Evolutionary conservation across 192 early-diverging fungal genomes (phyloP).

Genomic region (Coemansia sp.): DNA sequence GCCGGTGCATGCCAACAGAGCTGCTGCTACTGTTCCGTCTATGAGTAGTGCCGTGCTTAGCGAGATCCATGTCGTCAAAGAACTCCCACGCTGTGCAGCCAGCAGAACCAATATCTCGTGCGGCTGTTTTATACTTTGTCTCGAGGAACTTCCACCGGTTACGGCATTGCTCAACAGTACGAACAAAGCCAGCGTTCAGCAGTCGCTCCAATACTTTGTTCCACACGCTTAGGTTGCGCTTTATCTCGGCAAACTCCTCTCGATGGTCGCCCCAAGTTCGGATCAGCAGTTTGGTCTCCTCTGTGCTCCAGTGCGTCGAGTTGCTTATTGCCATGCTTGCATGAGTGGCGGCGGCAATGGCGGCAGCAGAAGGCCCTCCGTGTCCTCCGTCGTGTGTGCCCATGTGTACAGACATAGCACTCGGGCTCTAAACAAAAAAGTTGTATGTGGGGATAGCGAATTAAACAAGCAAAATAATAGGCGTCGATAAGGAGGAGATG

Average conservation of each 20-base stretch:
- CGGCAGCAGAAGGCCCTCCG: conserved; percentile 24
- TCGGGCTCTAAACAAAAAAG: conserved; percentile 8
- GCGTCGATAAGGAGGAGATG: not conserved
- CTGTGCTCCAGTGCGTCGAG: conserved; percentile 58
- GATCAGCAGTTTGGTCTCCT: conserved; percentile 49
- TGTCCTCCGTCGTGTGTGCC: conserved; percentile 14
- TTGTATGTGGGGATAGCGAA: not conserved
- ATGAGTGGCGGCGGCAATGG: conserved; percentile 28
- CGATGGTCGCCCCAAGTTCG: conserved; percentile 54
- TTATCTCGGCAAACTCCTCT: conserved; percentile 56
- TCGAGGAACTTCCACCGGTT: conserved; percentile 58
- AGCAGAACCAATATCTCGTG: conserved; percentile 17
- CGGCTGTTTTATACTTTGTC: conserved; percentile 47
- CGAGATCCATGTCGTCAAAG: conserved; percentile 48
- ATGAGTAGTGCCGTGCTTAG: conserved; percentile 30
- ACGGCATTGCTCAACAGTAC: conserved; percentile 56
- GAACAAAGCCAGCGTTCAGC: conserved; percentile 45
- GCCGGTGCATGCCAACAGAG: not conserved
- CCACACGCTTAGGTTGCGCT: conserved; percentile 56
- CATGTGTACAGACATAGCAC: conserved; percentile 28
- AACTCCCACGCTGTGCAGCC: conserved; percentile 51
- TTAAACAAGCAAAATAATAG: not conserved
- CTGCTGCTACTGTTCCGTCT: conserved; percentile 20
- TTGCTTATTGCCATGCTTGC: conserved; percentile 29
- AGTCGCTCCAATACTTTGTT: conserved; percentile 55